A percentile compares a stretch with the other conserved stretches of the same genome.
These are phyloP conservation scores for Fusarium sp. DNA, from an alignment of 2,329 filamentous ascomycete genomes.

Conservation along the genomic window DNA sequence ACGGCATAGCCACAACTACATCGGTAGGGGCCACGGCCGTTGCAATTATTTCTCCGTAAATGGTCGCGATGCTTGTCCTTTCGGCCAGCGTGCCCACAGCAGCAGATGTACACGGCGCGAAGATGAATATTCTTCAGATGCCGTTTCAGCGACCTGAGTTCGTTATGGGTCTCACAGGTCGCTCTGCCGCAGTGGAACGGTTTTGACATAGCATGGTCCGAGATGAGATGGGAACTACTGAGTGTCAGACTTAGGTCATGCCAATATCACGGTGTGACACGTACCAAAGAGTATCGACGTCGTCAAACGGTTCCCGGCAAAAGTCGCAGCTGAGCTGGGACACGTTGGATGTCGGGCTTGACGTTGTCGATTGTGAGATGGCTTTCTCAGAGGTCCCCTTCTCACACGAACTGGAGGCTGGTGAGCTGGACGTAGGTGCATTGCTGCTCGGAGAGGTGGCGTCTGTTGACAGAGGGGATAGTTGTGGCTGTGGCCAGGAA, in stretches of 20 bases:
- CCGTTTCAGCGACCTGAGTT: neutral
- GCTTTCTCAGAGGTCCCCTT: no score
- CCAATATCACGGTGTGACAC: neutral
- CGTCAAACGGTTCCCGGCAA: accelerated
- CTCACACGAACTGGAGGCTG: accelerated
- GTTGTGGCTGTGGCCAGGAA: neutral
- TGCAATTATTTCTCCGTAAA: neutral
- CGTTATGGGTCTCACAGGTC: neutral
- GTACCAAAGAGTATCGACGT: neutral
- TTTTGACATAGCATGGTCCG: neutral
- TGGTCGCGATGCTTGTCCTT: conserved; percentile 2
- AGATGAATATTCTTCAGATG: neutral
- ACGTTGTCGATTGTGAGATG: neutral
- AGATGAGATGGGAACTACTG: neutral
- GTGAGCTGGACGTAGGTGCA: neutral
- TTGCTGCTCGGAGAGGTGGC: neutral
- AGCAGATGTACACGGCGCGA: neutral
- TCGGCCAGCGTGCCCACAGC: neutral
- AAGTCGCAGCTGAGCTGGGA: neutral
- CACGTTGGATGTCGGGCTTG: neutral
- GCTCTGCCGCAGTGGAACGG: neutral
- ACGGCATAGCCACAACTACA: neutral
- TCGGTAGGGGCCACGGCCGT: accelerated
- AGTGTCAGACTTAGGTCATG: accelerated
- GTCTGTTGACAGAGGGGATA: neutral